Conservation (phyloP, 768 basidiomycete genomes). For the Mycena floridula region DNA sequence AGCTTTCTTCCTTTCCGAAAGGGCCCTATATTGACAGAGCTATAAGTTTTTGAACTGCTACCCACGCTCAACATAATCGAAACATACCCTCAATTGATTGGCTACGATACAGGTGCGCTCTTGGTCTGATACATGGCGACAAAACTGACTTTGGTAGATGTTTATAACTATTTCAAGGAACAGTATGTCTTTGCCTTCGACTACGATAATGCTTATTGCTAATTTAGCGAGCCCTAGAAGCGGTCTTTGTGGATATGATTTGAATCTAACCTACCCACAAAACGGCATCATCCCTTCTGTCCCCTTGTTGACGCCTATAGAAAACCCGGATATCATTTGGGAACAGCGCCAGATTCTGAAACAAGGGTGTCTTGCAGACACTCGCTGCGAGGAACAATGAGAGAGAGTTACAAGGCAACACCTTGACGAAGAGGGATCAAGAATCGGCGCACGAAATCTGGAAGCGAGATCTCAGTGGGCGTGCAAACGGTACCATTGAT, state of each 20-base stretch:
- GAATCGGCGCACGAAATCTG: constrained; percentile 21
- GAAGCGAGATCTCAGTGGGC: constrained; percentile 43
- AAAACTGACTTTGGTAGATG: no score
- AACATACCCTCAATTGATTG: constrained; percentile 3
- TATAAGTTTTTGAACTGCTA: no score
- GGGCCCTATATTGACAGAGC: no score
- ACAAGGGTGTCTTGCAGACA: no score
- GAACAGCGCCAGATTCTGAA: no score
- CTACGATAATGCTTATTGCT: neutral
- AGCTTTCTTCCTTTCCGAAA: neutral
- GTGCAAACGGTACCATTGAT: constrained; percentile 51
- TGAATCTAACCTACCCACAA: constrained; percentile 69
- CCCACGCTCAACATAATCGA: constrained; percentile 11
- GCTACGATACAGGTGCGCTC: neutral
- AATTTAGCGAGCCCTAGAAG: no score
- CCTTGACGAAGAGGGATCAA: neutral
- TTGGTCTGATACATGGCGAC: neutral
- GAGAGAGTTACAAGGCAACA: no score
- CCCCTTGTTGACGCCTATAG: constrained; percentile 26
- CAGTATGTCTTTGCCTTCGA: constrained; percentile 9
- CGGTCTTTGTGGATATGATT: constrained; percentile 56
- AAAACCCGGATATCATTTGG: no score
- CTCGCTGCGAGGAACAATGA: no score
- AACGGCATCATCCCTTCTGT: constrained; percentile 41
- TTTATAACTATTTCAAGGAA: neutral